These are phyloP conservation scores for Graphilbum fragrans DNA, from an alignment of 2,329 filamentous ascomycete species.

Conservation along the genomic window DNA sequence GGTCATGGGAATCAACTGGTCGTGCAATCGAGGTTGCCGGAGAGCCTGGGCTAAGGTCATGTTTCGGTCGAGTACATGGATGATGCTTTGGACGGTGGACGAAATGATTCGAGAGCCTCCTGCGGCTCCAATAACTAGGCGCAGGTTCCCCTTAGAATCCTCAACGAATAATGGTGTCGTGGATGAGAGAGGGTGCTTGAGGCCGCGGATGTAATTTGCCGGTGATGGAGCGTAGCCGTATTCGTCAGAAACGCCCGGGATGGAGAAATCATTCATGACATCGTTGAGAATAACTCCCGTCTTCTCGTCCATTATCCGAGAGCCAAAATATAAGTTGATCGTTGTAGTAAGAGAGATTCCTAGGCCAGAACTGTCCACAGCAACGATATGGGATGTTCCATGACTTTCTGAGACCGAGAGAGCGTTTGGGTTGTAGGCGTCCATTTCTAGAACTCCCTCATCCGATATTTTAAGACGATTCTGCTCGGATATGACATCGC, in stretches of 20 bases:
- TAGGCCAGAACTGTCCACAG: slow-evolving; percentile 57
- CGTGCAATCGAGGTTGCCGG: slow-evolving; percentile 57
- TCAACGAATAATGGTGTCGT: slow-evolving; percentile 48
- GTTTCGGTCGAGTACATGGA: slow-evolving; percentile 56
- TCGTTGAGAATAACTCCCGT: slow-evolving; percentile 65
- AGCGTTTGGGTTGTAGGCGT: slow-evolving; percentile 31
- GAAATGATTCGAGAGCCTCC: slow-evolving; percentile 80
- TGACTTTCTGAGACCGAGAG: slow-evolving; percentile 43
- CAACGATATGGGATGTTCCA: slow-evolving; percentile 55
- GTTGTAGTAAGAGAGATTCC: slow-evolving; percentile 71
- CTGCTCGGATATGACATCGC: slow-evolving; percentile 45
- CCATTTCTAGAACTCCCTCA: slow-evolving; percentile 22
- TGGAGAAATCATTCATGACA: slow-evolving; percentile 62
- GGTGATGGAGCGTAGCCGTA: slow-evolving; percentile 69
- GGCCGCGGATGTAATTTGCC: slow-evolving; percentile 63
- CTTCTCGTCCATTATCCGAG: slow-evolving; percentile 63
- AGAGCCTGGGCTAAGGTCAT: slow-evolving; percentile 51
- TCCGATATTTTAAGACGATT: slow-evolving; percentile 33
- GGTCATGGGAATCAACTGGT: slow-evolving; percentile 66
- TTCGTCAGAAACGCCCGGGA: slow-evolving; percentile 56
- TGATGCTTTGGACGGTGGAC: slow-evolving; percentile 59
- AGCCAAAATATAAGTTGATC: slow-evolving; percentile 71
- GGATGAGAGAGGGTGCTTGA: slow-evolving; percentile 67
- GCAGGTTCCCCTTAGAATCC: slow-evolving; percentile 45
- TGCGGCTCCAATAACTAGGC: slow-evolving; percentile 60